Evolutionary conservation across 495 filamentous ascomycete genomes (phyloP).

Genomic region (Elasticomyces elasticus): DNA sequence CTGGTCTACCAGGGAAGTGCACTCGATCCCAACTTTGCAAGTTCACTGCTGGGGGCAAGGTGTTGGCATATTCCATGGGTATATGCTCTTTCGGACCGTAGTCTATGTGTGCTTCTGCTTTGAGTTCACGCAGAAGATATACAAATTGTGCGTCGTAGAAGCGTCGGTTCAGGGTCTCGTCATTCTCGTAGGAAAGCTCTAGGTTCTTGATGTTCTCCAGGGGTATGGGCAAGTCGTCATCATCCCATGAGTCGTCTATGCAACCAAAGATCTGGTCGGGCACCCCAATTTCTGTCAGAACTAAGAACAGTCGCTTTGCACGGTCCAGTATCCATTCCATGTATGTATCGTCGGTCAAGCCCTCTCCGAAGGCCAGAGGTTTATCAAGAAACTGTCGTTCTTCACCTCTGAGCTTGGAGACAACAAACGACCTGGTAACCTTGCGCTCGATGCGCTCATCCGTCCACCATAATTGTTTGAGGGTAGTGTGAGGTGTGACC

Average conservation of each 20-base stretch:
- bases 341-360: slow-evolving; percentile 80
- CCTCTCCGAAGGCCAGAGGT: slow-evolving; percentile 72
- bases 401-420: slow-evolving; percentile 53
- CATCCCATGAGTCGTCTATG: slow-evolving; percentile 79
- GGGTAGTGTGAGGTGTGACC: slow-evolving; percentile 28
- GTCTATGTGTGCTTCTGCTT: slow-evolving; percentile 57
- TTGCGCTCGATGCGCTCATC: slow-evolving; percentile 63
- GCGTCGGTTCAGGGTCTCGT: slow-evolving; percentile 55
- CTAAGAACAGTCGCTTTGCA: slow-evolving; percentile 70
- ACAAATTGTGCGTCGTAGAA: slow-evolving; percentile 78
- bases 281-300: slow-evolving; percentile 66
- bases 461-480: slow-evolving; percentile 60
- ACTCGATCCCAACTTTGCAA: slow-evolving; percentile 59
- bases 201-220: slow-evolving; percentile 61
- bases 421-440: slow-evolving; percentile 60
- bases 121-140: slow-evolving; percentile 63
- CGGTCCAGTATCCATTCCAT: slow-evolving; percentile 83
- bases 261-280: slow-evolving; percentile 78
- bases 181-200: slow-evolving; percentile 47
- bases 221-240: slow-evolving; percentile 75
- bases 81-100: slow-evolving; percentile 73
- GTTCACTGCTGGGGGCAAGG: slow-evolving; percentile 42
- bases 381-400: slow-evolving; percentile 57
- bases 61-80: slow-evolving; percentile 57
- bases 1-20: slow-evolving; percentile 47